Evolutionary conservation across 2,329 filamentous ascomycete species (phyloP).

Genomic region (Penicillium sp.): DNA sequence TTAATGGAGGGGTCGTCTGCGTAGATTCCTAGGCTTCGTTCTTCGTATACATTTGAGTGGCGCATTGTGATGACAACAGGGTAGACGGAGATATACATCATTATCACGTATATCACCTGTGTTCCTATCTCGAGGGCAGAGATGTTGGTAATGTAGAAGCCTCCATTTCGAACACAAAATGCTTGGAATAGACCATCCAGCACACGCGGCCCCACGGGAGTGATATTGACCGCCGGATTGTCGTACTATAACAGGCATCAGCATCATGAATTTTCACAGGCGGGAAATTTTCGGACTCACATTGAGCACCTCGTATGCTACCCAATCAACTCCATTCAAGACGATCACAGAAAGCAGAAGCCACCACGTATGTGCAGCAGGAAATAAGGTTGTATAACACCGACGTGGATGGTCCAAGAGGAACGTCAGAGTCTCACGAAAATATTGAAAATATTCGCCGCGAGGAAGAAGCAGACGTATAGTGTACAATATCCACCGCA

Average conservation of each 20-base stretch:
- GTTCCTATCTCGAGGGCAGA: constrained; percentile 49
- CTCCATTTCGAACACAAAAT: constrained; percentile 63
- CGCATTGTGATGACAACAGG: constrained; percentile 27
- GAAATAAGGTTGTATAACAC: constrained; percentile 55
- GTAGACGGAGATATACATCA: constrained; percentile 22
- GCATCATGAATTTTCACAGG: constrained; percentile 38
- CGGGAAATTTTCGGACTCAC: constrained; percentile 56
- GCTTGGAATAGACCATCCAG: constrained; percentile 65
- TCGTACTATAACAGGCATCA: neutral
- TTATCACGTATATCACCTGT: constrained; percentile 36
- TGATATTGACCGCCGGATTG: neutral
- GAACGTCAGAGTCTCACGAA: constrained; percentile 29
- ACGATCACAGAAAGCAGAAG: constrained; percentile 60
- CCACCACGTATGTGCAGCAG: constrained; percentile 64
- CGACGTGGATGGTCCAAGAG: constrained; percentile 37
- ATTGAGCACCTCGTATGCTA: constrained; percentile 65
- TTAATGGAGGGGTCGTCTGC: constrained; percentile 28
- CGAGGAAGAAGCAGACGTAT: constrained; percentile 36
- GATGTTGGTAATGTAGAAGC: constrained; percentile 65
- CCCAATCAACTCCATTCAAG: constrained; percentile 65
- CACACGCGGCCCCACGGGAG: constrained; percentile 40
- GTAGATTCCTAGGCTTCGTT: constrained; percentile 59
- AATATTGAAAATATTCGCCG: constrained; percentile 21
- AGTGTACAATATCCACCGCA: neutral
- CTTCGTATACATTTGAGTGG: constrained; percentile 71